Evolutionary conservation across 1,284 basidiomycete species (phyloP).

Genomic region (Puccinia hordei): DNA sequence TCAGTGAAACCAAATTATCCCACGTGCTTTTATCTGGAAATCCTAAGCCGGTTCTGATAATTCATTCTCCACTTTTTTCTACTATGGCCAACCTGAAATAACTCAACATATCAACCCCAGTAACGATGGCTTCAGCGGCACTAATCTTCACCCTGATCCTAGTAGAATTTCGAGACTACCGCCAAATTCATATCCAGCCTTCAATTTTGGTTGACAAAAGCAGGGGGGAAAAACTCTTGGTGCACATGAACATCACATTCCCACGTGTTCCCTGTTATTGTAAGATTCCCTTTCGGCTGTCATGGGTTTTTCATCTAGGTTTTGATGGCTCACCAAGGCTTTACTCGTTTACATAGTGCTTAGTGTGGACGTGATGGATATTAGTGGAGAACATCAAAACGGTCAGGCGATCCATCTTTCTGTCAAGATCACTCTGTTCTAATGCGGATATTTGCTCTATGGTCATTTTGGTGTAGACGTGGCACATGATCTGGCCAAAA

Average conservation of each 20-base stretch:
- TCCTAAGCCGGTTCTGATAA: conserved; percentile 13
- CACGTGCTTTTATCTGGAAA: not conserved
- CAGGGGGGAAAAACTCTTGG: conserved; percentile 88
- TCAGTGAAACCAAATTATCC: conserved; percentile 62
- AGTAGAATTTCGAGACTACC: conserved; percentile 94
- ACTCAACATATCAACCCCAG: conserved; percentile 53
- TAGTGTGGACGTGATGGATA: conserved; percentile 96
- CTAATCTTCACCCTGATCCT: conserved; percentile 88
- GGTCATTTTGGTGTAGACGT: conserved; percentile 65
- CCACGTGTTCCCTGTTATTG: conserved; percentile 95
- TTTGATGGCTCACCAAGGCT: conserved; percentile 1
- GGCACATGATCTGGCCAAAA: conserved; percentile 84
- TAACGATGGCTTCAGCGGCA: conserved; percentile 86
- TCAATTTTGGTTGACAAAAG: conserved; percentile 86
- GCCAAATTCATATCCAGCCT: conserved; percentile 69
- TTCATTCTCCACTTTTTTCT: not conserved
- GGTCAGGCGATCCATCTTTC: conserved; percentile 52
- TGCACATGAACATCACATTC: conserved; percentile 90
- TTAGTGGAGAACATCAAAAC: conserved; percentile 88
- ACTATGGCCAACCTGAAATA: not conserved
- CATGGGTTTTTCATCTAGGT: not conserved
- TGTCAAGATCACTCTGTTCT: not conserved
- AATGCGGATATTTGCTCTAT: not conserved
- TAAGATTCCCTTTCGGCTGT: conserved; percentile 58
- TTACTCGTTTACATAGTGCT: conserved; percentile 66